Percentiles rank a stretch among this genome's conserved stretches.
Conservation (phyloP, 805 yeast species). For the Saccharomycopsis selenospora region DNA sequence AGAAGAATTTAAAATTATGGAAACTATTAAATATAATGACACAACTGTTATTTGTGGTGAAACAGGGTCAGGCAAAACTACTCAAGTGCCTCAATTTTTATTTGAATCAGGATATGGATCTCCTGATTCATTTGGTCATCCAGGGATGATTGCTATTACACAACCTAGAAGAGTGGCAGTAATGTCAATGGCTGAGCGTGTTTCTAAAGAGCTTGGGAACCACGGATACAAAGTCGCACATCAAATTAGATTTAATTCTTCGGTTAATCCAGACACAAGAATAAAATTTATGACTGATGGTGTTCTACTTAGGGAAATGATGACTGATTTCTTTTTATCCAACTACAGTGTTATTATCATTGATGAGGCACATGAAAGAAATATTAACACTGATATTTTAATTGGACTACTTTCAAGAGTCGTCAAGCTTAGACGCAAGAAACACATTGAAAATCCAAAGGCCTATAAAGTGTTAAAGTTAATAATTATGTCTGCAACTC, state of each 20-base stretch:
- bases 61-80: constrained; percentile 97
- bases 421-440: constrained; percentile 58
- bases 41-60: constrained; percentile 92
- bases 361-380: constrained; percentile 98
- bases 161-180: constrained; percentile 96
- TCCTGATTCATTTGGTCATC: constrained; percentile 45
- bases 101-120: constrained; percentile 88
- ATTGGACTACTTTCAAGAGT: constrained; percentile 93
- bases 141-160: constrained; percentile 95
- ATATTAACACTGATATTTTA: constrained; percentile 89
- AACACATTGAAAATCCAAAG: constrained; percentile 39
- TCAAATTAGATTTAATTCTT: constrained; percentile 76
- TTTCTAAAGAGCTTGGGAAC: constrained; percentile 65
- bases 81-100: constrained; percentile 94
- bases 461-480: constrained; percentile 62
- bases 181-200: constrained; percentile 83
- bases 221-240: constrained; percentile 66
- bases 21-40: constrained; percentile 87
- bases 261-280: constrained; percentile 55
- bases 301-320: constrained; percentile 87
- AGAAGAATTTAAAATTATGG: constrained; percentile 92
- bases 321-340: constrained; percentile 71
- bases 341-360: constrained; percentile 83
- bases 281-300: constrained; percentile 93
- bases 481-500: constrained; percentile 94